A percentile compares a stretch with the other conserved stretches of the same genome.
phyloP scores from a whole-genome alignment of 2,329 filamentous ascomycete genomes.

The Drechmeria coniospora region DNA sequence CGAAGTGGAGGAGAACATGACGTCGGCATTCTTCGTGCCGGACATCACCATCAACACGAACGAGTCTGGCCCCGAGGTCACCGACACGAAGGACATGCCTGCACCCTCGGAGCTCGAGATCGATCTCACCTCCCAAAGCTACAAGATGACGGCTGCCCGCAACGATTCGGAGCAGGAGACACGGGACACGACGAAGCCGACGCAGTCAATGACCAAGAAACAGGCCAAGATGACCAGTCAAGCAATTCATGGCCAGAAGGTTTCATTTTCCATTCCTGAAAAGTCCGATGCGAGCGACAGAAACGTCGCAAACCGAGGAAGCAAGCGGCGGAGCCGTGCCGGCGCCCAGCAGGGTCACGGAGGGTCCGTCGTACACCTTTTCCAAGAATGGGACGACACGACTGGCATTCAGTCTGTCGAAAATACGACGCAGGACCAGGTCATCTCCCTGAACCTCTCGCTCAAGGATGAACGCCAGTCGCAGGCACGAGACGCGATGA shows the following conservation, averaged over 20 bases:
- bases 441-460: conserved; percentile 16
- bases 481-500: conserved; percentile 6
- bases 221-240: conserved; percentile 10
- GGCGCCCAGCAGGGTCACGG: neutral
- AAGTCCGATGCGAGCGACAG: conserved; percentile 14
- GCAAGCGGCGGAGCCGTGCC: conserved; percentile 20
- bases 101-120: conserved; percentile 13
- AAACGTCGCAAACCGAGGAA: conserved; percentile 24
- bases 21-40: conserved; percentile 41
- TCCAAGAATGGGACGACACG: conserved; percentile 19
- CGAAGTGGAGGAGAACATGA: conserved; percentile 36
- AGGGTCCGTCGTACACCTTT: conserved; percentile 7
- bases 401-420: conserved; percentile 20
- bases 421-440: conserved; percentile 17
- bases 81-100: conserved; percentile 15
- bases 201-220: conserved; percentile 14
- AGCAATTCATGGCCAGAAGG: conserved; percentile 17
- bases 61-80: conserved; percentile 16
- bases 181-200: conserved; percentile 12
- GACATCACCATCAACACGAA: conserved; percentile 39
- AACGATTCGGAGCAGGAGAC: conserved; percentile 15
- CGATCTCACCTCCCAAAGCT: conserved; percentile 18
- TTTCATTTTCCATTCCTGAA: conserved; percentile 26
- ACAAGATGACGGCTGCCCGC: conserved; percentile 11
- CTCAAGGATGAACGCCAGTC: conserved; percentile 7